These are phyloP conservation scores for Plasmodium yoelii DNA, from an alignment of 169 alveolate genomes.

Conservation along the genomic window DNA sequence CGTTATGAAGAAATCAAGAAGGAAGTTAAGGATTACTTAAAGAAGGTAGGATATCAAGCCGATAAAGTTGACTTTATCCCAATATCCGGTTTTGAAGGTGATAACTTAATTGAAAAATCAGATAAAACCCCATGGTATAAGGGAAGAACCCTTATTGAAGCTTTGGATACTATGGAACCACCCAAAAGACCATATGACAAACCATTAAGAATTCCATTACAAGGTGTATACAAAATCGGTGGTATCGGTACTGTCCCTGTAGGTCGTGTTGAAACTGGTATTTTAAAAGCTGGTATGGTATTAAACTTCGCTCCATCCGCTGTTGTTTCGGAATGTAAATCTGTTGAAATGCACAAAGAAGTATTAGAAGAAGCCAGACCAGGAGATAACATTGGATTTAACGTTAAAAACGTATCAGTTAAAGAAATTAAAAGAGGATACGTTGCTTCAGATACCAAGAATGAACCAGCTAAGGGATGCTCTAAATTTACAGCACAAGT, in stretches of 20 bases:
- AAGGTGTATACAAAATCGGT: constrained; percentile 98
- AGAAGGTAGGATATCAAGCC: constrained; percentile 98
- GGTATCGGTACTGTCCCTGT: constrained; percentile 99
- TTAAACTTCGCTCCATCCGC: constrained; percentile 96
- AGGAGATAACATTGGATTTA: constrained; percentile 99
- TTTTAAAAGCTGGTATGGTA: constrained; percentile 90
- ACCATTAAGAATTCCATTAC: constrained; percentile 98
- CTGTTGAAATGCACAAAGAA: constrained; percentile 99
- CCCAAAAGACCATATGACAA: constrained; percentile 98
- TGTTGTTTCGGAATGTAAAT: constrained; percentile 96
- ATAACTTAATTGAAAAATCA: constrained; percentile 97
- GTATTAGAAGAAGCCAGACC: constrained; percentile 97
- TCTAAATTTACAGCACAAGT: constrained; percentile 96
- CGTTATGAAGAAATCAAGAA: constrained; percentile 97
- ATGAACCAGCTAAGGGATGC: constrained; percentile 98
- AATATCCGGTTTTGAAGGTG: constrained; percentile 98
- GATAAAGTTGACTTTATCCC: constrained; percentile 98
- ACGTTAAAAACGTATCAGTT: constrained; percentile 95
- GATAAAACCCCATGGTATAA: constrained; percentile 98
- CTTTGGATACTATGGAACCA: constrained; percentile 96
- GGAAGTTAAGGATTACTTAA: constrained; percentile 95
- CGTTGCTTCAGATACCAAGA: constrained; percentile 97
- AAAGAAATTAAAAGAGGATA: constrained; percentile 97
- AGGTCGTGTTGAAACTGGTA: constrained; percentile 99
- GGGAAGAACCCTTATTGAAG: constrained; percentile 97